These are phyloP conservation scores for Paracorniculantispora psalliotae DNA, from an alignment of 2,329 filamentous ascomycete species.

Conservation along the genomic window DNA sequence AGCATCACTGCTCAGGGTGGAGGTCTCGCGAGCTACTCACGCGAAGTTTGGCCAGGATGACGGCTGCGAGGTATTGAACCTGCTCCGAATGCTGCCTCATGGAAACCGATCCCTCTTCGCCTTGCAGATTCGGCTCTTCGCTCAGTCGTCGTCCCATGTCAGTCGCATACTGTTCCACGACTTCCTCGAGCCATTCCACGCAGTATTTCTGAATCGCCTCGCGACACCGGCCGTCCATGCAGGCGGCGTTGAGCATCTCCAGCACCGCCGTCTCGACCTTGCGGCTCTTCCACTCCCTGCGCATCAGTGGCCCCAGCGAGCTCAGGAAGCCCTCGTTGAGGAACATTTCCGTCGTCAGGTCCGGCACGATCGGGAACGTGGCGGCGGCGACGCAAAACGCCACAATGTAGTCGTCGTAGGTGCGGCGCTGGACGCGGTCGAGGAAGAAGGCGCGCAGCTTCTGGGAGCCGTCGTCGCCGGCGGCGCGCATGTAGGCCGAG, in stretches of 20 bases:
- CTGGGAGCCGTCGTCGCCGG: constrained; percentile 63
- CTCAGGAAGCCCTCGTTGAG: constrained; percentile 82
- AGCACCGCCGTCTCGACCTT: constrained; percentile 83
- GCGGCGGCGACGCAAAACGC: constrained; percentile 90
- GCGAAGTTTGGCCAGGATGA: constrained; percentile 69
- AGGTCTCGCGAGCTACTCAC: constrained; percentile 32
- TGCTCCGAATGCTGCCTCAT: constrained; percentile 57
- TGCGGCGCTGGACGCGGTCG: constrained; percentile 63
- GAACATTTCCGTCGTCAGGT: constrained; percentile 72
- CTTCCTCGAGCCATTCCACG: constrained; percentile 78
- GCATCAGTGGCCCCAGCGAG: constrained; percentile 70
- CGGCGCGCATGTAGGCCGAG: constrained; percentile 77
- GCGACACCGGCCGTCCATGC: constrained; percentile 76
- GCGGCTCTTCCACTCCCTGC: constrained; percentile 74
- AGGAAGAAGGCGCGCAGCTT: constrained; percentile 72
- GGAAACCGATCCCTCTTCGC: constrained; percentile 52
- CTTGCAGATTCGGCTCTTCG: constrained; percentile 53
- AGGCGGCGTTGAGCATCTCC: constrained; percentile 87
- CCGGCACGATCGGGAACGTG: constrained; percentile 80
- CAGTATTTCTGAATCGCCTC: constrained; percentile 83
- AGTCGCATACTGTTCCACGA: constrained; percentile 68
- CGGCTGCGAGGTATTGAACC: constrained; percentile 63
- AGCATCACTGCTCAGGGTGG: too few relatives aligned
- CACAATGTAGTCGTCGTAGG: constrained; percentile 82
- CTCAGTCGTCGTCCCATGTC: constrained; percentile 45